Evolutionary conservation across 495 filamentous ascomycete genomes (phyloP), one percentile per base, ranked within the genome.

Genomic region (Xylaria longipes): DNA sequence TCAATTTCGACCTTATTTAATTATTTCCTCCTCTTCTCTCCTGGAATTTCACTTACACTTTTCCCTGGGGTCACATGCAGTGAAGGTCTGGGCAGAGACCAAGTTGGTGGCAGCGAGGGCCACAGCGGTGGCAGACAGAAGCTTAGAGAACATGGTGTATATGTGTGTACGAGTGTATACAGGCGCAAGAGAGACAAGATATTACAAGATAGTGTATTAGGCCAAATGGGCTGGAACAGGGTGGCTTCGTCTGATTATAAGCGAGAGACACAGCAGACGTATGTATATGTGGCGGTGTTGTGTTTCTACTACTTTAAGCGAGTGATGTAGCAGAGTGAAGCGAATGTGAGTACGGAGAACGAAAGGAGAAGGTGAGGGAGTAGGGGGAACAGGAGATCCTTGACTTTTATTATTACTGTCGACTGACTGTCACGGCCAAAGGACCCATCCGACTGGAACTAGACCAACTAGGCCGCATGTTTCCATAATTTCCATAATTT

Each of bases 71-170:
- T 97, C 91, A 80, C 93, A 97, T 71, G 81, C 83, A 25, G 91
- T 91, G 76, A 85, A 91, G 46, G 93, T 96, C 85, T 96, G 93
- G 60, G 90, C 92, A 72, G 85, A 78, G 41, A 84, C 89, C 71
- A 89, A 72, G 65, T 75, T 72, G 31, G 79, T 76, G 71, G 84
- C 79, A 69, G 81, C 81, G 8, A 86, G 73, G 71, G 81, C 82
- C 81, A 84, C 74, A 11, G 81, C 73, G 41, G 82, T 72, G 62
- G 76, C 56, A 25, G 78, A 75, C 39, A 82, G 57, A 45, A 84
- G 22, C 75, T 85, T 86, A 75, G 77, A 75, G 46, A 84, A 74
- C 84, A 86, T 86, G 31, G 65, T 76, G 68, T 29, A 41, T 61
- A 29, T 57, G 43, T 35, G 52, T 39, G 25, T 48, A 25, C 4